phyloP scores from a whole-genome alignment of 192 early-diverging fungal genomes.

The Allomyces javanicus region DNA sequence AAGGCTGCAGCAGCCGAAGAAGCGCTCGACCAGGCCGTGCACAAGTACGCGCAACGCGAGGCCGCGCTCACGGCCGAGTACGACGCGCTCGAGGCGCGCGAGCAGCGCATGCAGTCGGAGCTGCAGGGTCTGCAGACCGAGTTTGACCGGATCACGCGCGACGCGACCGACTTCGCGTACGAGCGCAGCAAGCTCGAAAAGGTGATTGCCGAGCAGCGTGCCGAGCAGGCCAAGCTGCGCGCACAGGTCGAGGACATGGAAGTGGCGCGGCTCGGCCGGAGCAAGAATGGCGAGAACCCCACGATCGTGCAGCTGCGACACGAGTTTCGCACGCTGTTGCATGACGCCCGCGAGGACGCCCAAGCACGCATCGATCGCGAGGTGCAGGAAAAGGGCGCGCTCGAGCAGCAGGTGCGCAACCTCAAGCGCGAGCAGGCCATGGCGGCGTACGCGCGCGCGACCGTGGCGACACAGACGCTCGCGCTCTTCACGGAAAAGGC shows the following conservation, averaged over 20 bases:
- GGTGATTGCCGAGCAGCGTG: slow-evolving; percentile 3
- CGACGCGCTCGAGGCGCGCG: background rate
- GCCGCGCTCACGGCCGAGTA: background rate
- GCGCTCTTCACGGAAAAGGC: background rate
- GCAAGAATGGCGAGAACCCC: slow-evolving; percentile 2
- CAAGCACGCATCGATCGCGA: slow-evolving; percentile 5
- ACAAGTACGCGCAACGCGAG: background rate
- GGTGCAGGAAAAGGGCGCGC: background rate
- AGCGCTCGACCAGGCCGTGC: background rate
- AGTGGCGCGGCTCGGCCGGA: slow-evolving; percentile 6
- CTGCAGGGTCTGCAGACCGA: background rate
- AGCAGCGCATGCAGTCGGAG: background rate
- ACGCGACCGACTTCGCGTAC: slow-evolving; percentile 4
- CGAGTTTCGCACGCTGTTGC: slow-evolving; percentile 17
- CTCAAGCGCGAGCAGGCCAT: slow-evolving; percentile 7
- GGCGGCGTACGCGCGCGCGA: background rate
- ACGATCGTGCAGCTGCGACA: slow-evolving; percentile 8
- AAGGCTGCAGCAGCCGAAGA: background rate
- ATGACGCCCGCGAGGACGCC: slow-evolving; percentile 7
- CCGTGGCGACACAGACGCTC: background rate
- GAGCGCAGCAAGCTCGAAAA: slow-evolving; percentile 9
- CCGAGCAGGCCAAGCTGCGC: slow-evolving; percentile 9
- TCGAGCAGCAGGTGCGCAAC: slow-evolving; percentile 10
- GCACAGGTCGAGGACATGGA: slow-evolving; percentile 8
- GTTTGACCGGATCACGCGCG: slow-evolving; percentile 1